Base-by-base conservation (phyloP, 768 basidiomycete species). In the Mycena rosella region DNA sequence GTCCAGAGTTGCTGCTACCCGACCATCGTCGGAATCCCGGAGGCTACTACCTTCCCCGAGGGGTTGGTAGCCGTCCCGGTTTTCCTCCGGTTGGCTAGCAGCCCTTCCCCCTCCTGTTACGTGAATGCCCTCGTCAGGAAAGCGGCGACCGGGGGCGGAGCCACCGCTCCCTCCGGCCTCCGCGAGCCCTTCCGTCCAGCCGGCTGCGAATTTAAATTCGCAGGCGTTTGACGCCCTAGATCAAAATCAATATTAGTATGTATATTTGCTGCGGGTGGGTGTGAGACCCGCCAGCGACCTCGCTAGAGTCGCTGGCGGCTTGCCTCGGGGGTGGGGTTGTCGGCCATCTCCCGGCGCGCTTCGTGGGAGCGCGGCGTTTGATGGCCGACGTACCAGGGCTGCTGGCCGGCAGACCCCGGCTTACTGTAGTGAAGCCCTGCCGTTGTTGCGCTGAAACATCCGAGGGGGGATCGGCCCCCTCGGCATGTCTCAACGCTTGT, bases 31-130 rank as follows among this genome's bases (percentile, higher is more conserved):
- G 42, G 56, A 8, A 27, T 10, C 24, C 7, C 56, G 56, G 56
- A 42, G 26, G 13, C 15, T 3, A 13, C 11, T 11, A 34, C 56
- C 18, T 42, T 10, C 51, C 51, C 51, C 20, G 7, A 5, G 32
- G 51, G 51, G 51, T 53, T 53, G 51, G 51, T 58, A 8, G 56
- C 27, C 56, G 14, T 58, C 29, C 56, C 56, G 56, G 27, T 13
- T 30, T 10, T 2, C 56, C 56, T 58, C 56, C 56, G 56, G 27
- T 24, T 42, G 29, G 27, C 56, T 18, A 20, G 29, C 29, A 30
- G 56, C 56, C 56, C 27, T 2, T 9, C n/a, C 56, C 56, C 56
- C 56, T 58, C 56, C 42, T 18, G 5, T 29, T 26, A n/a, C n/a
- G n/a, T 20, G 26, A 32, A 18, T 17, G 20, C 24, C 26, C 10